phyloP scores from a whole-genome alignment of 305 asterid species.

The Euphrasia arctica region DNA sequence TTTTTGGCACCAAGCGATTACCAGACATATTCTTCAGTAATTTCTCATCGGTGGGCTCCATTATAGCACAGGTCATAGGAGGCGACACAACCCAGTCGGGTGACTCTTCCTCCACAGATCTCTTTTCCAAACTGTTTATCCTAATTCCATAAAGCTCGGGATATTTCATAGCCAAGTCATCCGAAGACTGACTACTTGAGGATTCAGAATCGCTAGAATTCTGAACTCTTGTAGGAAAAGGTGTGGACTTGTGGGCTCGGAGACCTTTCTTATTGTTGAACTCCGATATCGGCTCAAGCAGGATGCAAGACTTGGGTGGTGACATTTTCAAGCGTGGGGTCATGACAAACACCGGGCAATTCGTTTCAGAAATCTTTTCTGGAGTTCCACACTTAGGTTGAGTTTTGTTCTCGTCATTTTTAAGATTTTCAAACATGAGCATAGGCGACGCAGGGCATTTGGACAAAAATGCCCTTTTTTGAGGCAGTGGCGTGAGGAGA shows the following conservation, averaged over 20 bases:
- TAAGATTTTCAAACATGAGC: conserved; percentile 28
- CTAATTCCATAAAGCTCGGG: conserved; percentile 66
- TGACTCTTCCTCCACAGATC: conserved; percentile 48
- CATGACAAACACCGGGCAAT: conserved; percentile 41
- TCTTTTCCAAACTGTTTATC: conserved; percentile 34
- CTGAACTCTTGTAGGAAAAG: conserved; percentile 44
- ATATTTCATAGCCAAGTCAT: conserved; percentile 43
- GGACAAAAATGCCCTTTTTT: conserved; percentile 41
- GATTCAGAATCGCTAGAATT: conserved; percentile 38
- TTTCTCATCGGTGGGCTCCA: conserved; percentile 66
- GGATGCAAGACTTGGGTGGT: conserved; percentile 78
- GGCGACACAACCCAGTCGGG: conserved; percentile 75
- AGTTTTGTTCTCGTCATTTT: conserved; percentile 24
- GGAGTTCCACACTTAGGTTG: conserved; percentile 41
- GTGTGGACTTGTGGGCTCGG: conserved; percentile 49
- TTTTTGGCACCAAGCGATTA: conserved; percentile 27
- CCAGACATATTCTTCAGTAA: conserved; percentile 21
- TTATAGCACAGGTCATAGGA: conserved; percentile 75
- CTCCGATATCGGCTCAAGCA: conserved; percentile 74
- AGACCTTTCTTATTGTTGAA: conserved; percentile 38
- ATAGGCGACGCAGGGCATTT: conserved; percentile 32
- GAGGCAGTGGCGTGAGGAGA: conserved; percentile 86
- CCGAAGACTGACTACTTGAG: conserved; percentile 40
- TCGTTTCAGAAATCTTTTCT: conserved; percentile 29
- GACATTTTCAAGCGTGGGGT: conserved; percentile 78